Percentiles rank a stretch among this genome's conserved stretches.
These are phyloP conservation scores for Cutaneotrichosporon daszewskae DNA, from an alignment of 1,284 basidiomycete species.

Conservation along the genomic window DNA sequence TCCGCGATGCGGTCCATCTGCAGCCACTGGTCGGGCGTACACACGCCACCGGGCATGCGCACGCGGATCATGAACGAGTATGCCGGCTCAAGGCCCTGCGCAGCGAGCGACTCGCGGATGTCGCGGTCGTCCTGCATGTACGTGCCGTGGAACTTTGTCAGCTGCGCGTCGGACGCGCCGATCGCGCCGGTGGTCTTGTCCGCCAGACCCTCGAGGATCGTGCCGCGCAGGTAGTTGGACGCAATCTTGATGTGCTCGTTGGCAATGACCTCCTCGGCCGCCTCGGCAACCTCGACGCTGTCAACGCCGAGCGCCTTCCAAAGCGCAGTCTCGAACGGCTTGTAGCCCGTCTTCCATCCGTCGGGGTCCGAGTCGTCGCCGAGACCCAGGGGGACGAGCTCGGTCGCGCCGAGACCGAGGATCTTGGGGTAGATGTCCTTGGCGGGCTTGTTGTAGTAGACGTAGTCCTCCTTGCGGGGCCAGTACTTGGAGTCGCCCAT, in stretches of 20 bases:
- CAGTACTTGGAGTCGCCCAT: conserved; percentile 99
- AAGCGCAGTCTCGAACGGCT: conserved; percentile 81
- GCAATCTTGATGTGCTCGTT: conserved; percentile 99
- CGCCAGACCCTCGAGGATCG: conserved; percentile 83
- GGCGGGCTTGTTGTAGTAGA: conserved; percentile 95
- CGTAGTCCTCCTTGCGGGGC: conserved; percentile 91
- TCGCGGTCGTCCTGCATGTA: conserved; percentile 98
- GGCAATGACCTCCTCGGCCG: conserved; percentile 92
- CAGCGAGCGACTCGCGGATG: conserved; percentile 91
- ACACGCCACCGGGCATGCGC: conserved; percentile 92
- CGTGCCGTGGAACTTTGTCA: conserved; percentile 98
- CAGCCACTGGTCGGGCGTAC: conserved; percentile 85
- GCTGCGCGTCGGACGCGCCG: conserved; percentile 80
- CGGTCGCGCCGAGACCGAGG: conserved; percentile 66
- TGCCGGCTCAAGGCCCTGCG: conserved; percentile 89
- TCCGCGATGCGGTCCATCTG: conserved; percentile 93
- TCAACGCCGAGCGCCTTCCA: conserved; percentile 97
- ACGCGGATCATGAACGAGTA: conserved; percentile 99
- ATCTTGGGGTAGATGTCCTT: conserved; percentile 83
- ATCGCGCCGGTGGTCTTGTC: conserved; percentile 85
- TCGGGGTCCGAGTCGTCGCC: conserved; percentile 98
- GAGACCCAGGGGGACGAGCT: conserved; percentile 69
- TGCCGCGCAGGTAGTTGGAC: conserved; percentile 87
- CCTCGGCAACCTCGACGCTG: conserved; percentile 78
- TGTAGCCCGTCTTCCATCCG: conserved; percentile 93